Evolutionary conservation across 2,329 filamentous ascomycete species (phyloP).

Genomic region (Alternaria conjuncta): DNA sequence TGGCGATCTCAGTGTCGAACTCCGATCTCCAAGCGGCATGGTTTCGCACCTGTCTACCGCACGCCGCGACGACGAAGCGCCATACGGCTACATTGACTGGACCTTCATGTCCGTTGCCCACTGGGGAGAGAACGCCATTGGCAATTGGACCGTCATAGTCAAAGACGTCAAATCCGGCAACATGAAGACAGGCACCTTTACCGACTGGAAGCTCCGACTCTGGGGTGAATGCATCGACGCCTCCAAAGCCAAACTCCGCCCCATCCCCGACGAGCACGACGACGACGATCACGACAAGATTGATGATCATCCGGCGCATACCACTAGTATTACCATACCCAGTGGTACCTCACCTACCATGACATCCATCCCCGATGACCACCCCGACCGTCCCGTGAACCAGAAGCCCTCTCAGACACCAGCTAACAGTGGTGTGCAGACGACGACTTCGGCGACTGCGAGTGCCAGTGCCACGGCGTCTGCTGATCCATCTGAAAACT

Average conservation of each 20-base stretch:
- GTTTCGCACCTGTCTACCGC: conserved; percentile 82
- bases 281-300: conserved; percentile 78
- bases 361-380: conserved; percentile 54
- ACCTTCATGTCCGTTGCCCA: conserved; percentile 99
- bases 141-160: conserved; percentile 89
- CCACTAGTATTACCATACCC: conserved; percentile 61
- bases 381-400: conserved; percentile 63
- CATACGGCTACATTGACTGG: conserved; percentile 86
- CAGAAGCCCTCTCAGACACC: conserved; percentile 56
- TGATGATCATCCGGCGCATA: conserved; percentile 62
- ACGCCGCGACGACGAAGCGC: conserved; percentile 71
- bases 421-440: conserved; percentile 35
- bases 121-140: conserved; percentile 88
- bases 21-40: conserved; percentile 82
- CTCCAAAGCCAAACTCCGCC: conserved; percentile 73
- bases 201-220: conserved; percentile 91
- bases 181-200: conserved; percentile 75
- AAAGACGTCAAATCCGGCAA: conserved; percentile 80
- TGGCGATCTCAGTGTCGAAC: conserved; percentile 90
- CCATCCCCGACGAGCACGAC: conserved; percentile 82
- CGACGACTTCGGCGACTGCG: conserved; percentile 24
- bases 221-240: conserved; percentile 90
- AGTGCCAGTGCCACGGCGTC: conserved; percentile 24
- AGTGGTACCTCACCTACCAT: conserved; percentile 54
- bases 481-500: conserved; percentile 51